Evolutionary conservation across 1,284 basidiomycete genomes (phyloP).

Genomic region (Mycena sp.): DNA sequence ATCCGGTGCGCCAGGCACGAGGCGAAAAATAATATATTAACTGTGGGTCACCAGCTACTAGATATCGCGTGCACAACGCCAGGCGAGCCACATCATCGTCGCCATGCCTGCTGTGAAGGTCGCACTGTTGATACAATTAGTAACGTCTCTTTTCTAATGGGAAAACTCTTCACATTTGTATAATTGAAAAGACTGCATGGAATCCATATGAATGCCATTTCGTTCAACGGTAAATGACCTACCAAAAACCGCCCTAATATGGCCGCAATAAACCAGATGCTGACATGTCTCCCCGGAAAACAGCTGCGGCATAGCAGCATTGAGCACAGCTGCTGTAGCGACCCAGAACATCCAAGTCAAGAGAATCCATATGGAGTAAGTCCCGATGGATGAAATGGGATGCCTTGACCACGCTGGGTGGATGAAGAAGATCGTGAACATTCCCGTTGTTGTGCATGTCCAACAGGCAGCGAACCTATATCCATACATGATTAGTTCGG

Average conservation of each 20-base stretch:
- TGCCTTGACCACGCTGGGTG: slow-evolving; percentile 63
- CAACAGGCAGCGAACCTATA: slow-evolving; percentile 67
- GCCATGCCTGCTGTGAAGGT: slow-evolving; percentile 55
- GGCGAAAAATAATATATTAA: background rate
- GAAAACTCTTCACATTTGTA: slow-evolving; percentile 50
- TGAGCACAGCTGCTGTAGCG: slow-evolving; percentile 57
- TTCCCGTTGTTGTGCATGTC: slow-evolving; percentile 60
- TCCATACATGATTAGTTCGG: background rate
- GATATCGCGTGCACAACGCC: slow-evolving; percentile 53
- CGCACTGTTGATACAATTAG: slow-evolving; percentile 35
- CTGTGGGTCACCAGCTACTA: too few species aligned
- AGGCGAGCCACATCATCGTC: slow-evolving; percentile 56
- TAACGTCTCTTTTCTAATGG: too few species aligned
- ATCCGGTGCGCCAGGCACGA: background rate
- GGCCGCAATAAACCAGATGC: slow-evolving; percentile 60
- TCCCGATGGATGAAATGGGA: slow-evolving; percentile 61
- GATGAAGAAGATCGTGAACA: slow-evolving; percentile 62
- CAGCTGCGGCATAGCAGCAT: slow-evolving; percentile 53
- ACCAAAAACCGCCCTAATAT: slow-evolving; percentile 63
- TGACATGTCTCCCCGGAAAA: slow-evolving; percentile 49
- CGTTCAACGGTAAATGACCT: slow-evolving; percentile 21
- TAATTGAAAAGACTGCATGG: slow-evolving; percentile 49
- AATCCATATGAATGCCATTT: background rate
- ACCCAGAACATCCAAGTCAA: slow-evolving; percentile 68
- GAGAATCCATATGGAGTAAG: slow-evolving; percentile 63